Evolutionary conservation across 148 eudicot species (phyloP).

Genomic region (Camellia sinensis): DNA sequence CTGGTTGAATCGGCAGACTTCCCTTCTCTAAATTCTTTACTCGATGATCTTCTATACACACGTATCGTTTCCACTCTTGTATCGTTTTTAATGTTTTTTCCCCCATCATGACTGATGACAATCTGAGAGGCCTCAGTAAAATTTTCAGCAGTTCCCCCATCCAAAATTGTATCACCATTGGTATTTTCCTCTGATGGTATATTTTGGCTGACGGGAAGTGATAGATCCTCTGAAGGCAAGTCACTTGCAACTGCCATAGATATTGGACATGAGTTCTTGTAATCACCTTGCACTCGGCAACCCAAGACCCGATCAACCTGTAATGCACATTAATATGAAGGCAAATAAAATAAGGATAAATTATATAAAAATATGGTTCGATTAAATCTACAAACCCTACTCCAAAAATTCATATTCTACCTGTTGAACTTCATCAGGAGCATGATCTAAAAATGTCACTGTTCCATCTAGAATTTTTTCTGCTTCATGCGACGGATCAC

Average conservation of each 20-base stretch:
- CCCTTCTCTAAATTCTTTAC: slow-evolving; percentile 42
- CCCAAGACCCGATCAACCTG: slow-evolving; percentile 96
- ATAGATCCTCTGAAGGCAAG: slow-evolving; percentile 28
- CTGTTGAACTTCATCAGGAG: slow-evolving; percentile 49
- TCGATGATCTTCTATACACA: slow-evolving; percentile 38
- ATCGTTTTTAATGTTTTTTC: slow-evolving; percentile 16
- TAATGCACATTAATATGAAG: slow-evolving; percentile 16
- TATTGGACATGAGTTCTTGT: slow-evolving; percentile 23
- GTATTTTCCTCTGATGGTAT: slow-evolving; percentile 31
- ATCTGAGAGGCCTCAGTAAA: slow-evolving; percentile 22
- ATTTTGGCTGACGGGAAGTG: slow-evolving; percentile 31
- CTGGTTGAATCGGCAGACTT: slow-evolving; percentile 29
- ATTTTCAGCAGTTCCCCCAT: slow-evolving; percentile 31
- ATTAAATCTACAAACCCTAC: neutral
- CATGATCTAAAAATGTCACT: slow-evolving; percentile 23
- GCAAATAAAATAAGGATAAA: neutral
- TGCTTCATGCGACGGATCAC: slow-evolving; percentile 25
- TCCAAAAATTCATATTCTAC: slow-evolving; percentile 27
- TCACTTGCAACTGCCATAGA: slow-evolving; percentile 26
- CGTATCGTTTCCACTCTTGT: slow-evolving; percentile 33
- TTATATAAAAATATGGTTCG: neutral
- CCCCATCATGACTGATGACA: slow-evolving; percentile 20
- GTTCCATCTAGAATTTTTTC: slow-evolving; percentile 28
- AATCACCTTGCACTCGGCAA: slow-evolving; percentile 61
- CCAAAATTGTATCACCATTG: slow-evolving; percentile 24